Evolutionary conservation across 352 stramenopile species (phyloP).

Genomic region (Phytopythium boreale): DNA sequence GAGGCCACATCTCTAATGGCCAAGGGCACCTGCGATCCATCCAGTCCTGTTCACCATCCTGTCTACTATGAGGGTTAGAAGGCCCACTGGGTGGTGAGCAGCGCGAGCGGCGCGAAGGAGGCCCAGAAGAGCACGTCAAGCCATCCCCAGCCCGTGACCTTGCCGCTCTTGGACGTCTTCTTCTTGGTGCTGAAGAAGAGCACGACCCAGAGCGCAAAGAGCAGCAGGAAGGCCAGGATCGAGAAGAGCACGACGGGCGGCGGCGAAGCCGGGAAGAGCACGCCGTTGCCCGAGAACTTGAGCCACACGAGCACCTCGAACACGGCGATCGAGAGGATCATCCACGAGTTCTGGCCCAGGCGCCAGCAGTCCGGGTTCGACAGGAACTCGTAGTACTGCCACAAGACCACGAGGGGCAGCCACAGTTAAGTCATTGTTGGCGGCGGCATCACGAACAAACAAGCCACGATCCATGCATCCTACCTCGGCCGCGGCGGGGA

Average conservation of each 20-base stretch:
- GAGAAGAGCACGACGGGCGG: constrained; percentile 51
- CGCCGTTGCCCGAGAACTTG: constrained; percentile 65
- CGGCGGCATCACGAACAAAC: too few species aligned
- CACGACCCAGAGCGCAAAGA: constrained; percentile 78
- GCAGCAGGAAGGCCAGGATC: constrained; percentile 54
- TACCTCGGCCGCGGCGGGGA: constrained; percentile 77
- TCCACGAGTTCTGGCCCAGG: constrained; percentile 82
- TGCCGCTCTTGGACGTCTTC: constrained; percentile 3
- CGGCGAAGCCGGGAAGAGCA: constrained; percentile 58
- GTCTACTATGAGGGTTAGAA: constrained; percentile 28
- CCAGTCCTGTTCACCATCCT: neutral
- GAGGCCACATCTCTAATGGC: neutral
- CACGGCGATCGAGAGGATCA: constrained; percentile 71
- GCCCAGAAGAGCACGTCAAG: constrained; percentile 86
- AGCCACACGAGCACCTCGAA: constrained; percentile 84
- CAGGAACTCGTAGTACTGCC: constrained; percentile 85
- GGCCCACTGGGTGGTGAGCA: constrained; percentile 82
- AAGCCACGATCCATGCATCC: too few species aligned
- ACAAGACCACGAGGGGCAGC: constrained; percentile 1
- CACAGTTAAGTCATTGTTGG: too few species aligned
- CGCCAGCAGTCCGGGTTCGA: constrained; percentile 72
- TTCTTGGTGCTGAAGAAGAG: constrained; percentile 54
- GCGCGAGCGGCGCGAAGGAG: constrained; percentile 75
- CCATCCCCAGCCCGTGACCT: constrained; percentile 47
- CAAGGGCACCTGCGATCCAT: neutral